Conservation (phyloP, 768 basidiomycete species). For the Boletus sp. region DNA sequence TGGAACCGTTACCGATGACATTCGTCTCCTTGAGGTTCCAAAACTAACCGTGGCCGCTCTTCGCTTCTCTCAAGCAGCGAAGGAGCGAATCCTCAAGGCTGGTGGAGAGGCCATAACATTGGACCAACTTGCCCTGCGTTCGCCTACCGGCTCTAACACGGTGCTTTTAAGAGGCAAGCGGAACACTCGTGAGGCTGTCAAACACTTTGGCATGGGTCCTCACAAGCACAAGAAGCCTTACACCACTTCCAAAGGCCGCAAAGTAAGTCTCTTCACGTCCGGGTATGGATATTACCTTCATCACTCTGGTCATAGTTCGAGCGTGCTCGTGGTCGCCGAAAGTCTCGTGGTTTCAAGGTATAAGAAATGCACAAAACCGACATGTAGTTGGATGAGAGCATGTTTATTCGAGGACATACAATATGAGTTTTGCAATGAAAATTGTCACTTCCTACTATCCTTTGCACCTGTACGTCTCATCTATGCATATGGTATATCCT, state of each 20-base stretch:
- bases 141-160: constrained; percentile 94
- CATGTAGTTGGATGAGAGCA: constrained; percentile 27
- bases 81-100: constrained; percentile 91
- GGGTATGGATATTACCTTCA: background rate
- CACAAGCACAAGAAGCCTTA: constrained; percentile 99
- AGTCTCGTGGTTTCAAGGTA: constrained; percentile 96
- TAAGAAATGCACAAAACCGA: constrained; percentile 46
- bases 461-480: constrained; percentile 20
- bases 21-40: constrained; percentile 80
- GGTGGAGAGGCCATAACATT: constrained; percentile 94
- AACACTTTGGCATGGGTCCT: constrained; percentile 98
- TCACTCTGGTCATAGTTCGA: constrained; percentile 65
- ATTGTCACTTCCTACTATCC: constrained; percentile 17
- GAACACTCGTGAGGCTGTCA: constrained; percentile 91
- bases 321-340: constrained; percentile 97
- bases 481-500: constrained; percentile 26
- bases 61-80: constrained; percentile 88
- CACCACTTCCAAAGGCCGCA: constrained; percentile 94
- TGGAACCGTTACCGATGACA: constrained; percentile 93
- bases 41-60: constrained; percentile 93
- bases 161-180: constrained; percentile 89
- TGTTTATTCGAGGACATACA: constrained; percentile 30
- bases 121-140: constrained; percentile 92
- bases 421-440: constrained; percentile 30
- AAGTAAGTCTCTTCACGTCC: constrained; percentile 42